Evolutionary conservation across 805 yeast genomes (phyloP).

Genomic region (Wickerhamomyces mucosus): DNA sequence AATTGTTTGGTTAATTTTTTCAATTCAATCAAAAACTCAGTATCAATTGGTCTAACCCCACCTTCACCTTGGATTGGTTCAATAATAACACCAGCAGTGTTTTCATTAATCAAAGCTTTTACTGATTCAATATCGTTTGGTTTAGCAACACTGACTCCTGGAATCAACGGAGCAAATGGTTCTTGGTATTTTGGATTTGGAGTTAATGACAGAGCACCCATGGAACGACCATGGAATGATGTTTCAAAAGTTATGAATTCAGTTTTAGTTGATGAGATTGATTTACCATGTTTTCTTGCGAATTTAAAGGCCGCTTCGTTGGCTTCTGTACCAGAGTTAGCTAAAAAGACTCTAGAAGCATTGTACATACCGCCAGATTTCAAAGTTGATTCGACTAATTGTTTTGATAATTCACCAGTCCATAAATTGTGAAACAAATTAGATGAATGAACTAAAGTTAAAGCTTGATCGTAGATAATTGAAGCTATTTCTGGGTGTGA

Average conservation of each 20-base stretch:
- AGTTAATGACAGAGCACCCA: constrained; percentile 90
- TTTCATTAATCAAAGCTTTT: constrained; percentile 30
- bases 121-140: constrained; percentile 50
- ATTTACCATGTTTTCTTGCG: constrained; percentile 72
- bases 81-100: constrained; percentile 78
- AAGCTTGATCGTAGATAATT: constrained; percentile 63
- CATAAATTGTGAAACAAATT: constrained; percentile 80
- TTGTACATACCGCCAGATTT: constrained; percentile 69
- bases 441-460: constrained; percentile 70
- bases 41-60: constrained; percentile 65
- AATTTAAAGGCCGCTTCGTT: constrained; percentile 74
- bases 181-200: constrained; percentile 87
- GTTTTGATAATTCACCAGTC: constrained; percentile 70
- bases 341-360: constrained; percentile 66
- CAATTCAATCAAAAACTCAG: constrained; percentile 56
- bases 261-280: constrained; percentile 41
- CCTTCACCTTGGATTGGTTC: constrained; percentile 99
- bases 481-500: constrained; percentile 65
- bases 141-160: constrained; percentile 68
- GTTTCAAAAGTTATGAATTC: constrained; percentile 83
- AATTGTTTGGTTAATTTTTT: constrained; percentile 57
- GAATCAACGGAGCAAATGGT: constrained; percentile 88
- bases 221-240: constrained; percentile 91
- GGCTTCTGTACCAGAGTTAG: constrained; percentile 73
- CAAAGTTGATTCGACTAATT: constrained; percentile 59